Evolutionary conservation across 176 grass and related monocot species (phyloP).

Genomic region (Bonia amplexicaulis): DNA sequence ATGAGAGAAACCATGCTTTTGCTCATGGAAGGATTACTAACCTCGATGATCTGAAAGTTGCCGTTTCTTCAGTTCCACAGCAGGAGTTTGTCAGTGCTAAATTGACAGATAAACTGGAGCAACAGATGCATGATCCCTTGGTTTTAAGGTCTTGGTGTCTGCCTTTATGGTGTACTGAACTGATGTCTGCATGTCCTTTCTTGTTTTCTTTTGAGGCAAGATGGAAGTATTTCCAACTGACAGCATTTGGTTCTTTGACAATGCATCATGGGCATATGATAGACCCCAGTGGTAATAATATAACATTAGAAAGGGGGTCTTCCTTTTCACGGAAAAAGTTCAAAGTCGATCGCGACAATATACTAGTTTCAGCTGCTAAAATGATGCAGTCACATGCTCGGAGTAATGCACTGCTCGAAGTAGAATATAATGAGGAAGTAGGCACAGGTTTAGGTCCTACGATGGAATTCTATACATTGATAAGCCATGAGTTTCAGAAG

Average conservation of each 20-base stretch:
- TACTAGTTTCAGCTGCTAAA: conserved; percentile 64
- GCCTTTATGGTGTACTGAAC: conserved; percentile 83
- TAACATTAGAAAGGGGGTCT: conserved; percentile 33
- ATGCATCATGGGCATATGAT: conserved; percentile 36
- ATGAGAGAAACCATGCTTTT: conserved; percentile 63
- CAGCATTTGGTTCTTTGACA: conserved; percentile 63
- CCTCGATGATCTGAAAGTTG: conserved; percentile 57
- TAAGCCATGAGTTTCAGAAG: conserved; percentile 80
- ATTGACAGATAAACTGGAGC: conserved; percentile 96
- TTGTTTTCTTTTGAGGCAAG: conserved; percentile 95
- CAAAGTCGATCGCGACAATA: conserved; percentile 70
- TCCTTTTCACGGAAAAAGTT: conserved; percentile 61
- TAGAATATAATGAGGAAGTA: conserved; percentile 75
- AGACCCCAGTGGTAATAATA: conserved; percentile 33
- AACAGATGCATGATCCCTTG: conserved; percentile 88
- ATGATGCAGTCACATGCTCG: conserved; percentile 65
- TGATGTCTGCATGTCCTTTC: conserved; percentile 83
- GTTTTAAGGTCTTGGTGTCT: conserved; percentile 56
- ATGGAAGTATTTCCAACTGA: conserved; percentile 85
- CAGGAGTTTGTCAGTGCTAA: conserved; percentile 80
- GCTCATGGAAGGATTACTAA: conserved; percentile 53
- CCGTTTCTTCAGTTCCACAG: conserved; percentile 58
- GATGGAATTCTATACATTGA: conserved; percentile 80
- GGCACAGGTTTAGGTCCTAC: conserved; percentile 85
- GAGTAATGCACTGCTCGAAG: conserved; percentile 57